Evolutionary conservation across 2,329 filamentous ascomycete species (phyloP), one percentile per base, ranked within the genome.

Genomic region (Colletotrichum somersetense): DNA sequence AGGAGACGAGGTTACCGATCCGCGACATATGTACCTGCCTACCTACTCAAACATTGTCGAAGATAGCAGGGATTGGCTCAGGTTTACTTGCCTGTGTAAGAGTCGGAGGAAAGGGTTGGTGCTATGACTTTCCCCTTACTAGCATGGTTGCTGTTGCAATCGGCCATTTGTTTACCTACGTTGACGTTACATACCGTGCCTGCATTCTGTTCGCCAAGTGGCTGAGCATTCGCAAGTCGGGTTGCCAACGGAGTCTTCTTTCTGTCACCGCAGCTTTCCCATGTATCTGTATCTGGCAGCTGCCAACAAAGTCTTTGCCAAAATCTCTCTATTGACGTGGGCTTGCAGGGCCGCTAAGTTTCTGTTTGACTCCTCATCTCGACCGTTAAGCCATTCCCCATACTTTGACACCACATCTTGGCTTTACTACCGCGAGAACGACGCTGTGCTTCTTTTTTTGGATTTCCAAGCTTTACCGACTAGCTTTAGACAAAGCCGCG

Each of bases 1-100:
- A 40, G 59, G 59, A 42, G 35, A 62, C 42, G 67, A 66, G 55
- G 44, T 62, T 58, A 58, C 52, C 20, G 33, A 30, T 33, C 26
- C 35, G 35, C 44, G 26, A 48, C 40, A 42, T 58, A 52, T 44
- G 26, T 48, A 26, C 52, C 64, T 67, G 30, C 52, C 40, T 44
- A 26, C n/a, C 40, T 44, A 26, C n/a, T 40, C 55, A 66, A 61
- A 30, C 30, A 66, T 33, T 48, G 55, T 66, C 44, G 46, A 59
- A 55, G 59, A 61, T 38, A 65, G 30, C 52, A 44, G 40, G 52
- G 23, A 30, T 5, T 30, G 11, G 35, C 35, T n/a, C 12, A 38
- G 52, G 7, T 23, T 57, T 30, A 64, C 42, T 62, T 48, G n/a
- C 46, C 55, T n/a, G 20, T 23, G 35, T 16, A 35, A 38, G 55